Conservation (phyloP, 202 grass and related monocot genomes). For the Panicum virgatum region DNA sequence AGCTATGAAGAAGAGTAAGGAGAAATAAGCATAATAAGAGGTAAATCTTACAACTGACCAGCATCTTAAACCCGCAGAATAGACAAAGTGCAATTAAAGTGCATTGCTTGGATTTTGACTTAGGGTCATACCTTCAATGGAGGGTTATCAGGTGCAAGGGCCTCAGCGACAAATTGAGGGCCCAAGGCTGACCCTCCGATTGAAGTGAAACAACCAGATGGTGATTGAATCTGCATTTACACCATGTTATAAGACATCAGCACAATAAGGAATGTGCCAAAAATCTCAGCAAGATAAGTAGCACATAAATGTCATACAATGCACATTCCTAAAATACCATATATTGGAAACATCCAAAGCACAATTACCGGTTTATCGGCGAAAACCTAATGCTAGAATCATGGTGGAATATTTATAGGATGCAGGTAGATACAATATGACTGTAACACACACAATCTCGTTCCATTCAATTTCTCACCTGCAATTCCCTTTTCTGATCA, state of each 20-base stretch:
- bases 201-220: conserved; percentile 82
- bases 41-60: conserved; percentile 22
- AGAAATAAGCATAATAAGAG: conserved; percentile 29
- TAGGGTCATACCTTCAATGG: conserved; percentile 67
- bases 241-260: not conserved
- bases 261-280: conserved; percentile 3
- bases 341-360: not conserved
- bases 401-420: not conserved
- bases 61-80: conserved; percentile 15
- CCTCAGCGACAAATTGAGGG: conserved; percentile 95
- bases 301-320: conserved; percentile 2
- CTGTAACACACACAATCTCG: not conserved
- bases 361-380: not conserved
- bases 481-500: conserved; percentile 84
- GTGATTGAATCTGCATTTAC: too few species aligned
- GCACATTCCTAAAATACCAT: not conserved
- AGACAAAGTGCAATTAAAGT: not conserved
- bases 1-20: too few species aligned
- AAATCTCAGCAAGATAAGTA: conserved; percentile 7
- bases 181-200: conserved; percentile 95
- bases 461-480: conserved; percentile 47
- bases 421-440: conserved; percentile 4
- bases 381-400: conserved; percentile 10
- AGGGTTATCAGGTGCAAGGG: conserved; percentile 93
- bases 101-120: conserved; percentile 2